Base-by-base conservation (phyloP, 441 rosid genomes). In the Metrosideros polymorpha region DNA sequence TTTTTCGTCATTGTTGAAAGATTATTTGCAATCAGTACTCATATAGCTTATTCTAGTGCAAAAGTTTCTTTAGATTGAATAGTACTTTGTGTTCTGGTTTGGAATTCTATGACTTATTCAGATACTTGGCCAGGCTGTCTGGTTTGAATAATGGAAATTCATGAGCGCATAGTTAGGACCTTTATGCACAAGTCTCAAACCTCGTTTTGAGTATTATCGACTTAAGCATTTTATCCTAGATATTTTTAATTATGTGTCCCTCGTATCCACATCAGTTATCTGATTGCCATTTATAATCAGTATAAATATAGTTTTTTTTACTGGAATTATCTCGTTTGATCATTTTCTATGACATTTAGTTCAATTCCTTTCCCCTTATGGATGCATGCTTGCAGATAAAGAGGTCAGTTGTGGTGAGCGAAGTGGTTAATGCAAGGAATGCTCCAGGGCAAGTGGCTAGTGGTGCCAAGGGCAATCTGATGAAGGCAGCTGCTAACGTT, bases 401-500 rank as follows among this genome's bases (percentile, higher is more conserved):
- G 93, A 94, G 90, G 91, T 94, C 98, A 22, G 86, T 83, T 45
- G 61, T 84, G 56, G 93, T 89, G 82, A 90, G 91, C 8, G 98
- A 97, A 90, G 91, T 91, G 61, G 90, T 91, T 87, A 92, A 86
- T 90, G 86, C 91, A 51, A 94, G 91, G 93, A 92, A 77, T 84
- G 52, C 88, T 30, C 88, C 59, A 9, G 98, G 96, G 51, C 98
- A 93, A 59, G 92, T 89, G 63, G 88, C 91, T 39, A 96, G 90
- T 85, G 91, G 90, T 88, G 91, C 92, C 51, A 95, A 92, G 95
- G 91, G 95, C 47, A 94, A 90, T 86, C 86, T 90, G 84, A 88
- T 93, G 86, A 97, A 94, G 95, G 86, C 92, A 43, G 88, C 94
- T 83, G 92, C 93, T 51, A 95, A 92, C 87, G 82, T 90, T 55